These are phyloP conservation scores for Rhodotorula sp. DNA, from an alignment of 1,284 basidiomycete genomes.

Conservation along the genomic window DNA sequence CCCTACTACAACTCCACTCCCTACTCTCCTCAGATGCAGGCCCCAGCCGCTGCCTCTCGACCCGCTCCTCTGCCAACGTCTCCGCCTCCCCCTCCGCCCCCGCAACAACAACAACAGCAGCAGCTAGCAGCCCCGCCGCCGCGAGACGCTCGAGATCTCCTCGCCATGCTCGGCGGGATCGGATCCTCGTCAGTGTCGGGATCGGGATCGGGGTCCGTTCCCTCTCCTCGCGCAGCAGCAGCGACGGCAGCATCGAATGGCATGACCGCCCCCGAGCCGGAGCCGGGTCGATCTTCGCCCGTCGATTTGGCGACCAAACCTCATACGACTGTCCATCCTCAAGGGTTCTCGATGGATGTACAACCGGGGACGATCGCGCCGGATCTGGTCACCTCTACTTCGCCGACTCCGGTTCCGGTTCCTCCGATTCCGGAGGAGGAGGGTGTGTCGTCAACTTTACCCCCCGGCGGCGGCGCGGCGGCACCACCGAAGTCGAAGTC, in stretches of 20 bases:
- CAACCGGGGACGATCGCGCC: background rate
- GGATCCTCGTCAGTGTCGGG: background rate
- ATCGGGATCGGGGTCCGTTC: too few species aligned
- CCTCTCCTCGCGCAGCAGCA: background rate
- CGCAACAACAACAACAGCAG: too few species aligned
- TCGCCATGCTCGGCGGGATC: conserved; percentile 29
- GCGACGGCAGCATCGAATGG: background rate
- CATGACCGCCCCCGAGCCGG: background rate
- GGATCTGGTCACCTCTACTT: background rate
- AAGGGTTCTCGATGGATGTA: background rate
- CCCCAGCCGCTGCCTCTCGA: too few species aligned
- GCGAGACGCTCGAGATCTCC: conserved; percentile 20
- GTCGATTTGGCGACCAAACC: background rate
- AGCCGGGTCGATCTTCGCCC: background rate
- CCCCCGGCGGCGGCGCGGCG: too few species aligned
- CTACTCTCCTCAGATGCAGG: background rate
- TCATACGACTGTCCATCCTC: background rate
- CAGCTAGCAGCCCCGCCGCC: too few species aligned
- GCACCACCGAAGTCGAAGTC: too few species aligned
- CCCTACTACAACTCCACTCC: background rate
- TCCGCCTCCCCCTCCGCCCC: background rate
- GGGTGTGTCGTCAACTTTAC: background rate
- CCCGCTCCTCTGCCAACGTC: background rate
- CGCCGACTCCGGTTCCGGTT: background rate
- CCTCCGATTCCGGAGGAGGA: too few species aligned